Percentiles rank a stretch among this genome's conserved stretches.
These are phyloP conservation scores for Fusarium incarnatum DNA, from an alignment of 2,329 filamentous ascomycete species.

Conservation along the genomic window DNA sequence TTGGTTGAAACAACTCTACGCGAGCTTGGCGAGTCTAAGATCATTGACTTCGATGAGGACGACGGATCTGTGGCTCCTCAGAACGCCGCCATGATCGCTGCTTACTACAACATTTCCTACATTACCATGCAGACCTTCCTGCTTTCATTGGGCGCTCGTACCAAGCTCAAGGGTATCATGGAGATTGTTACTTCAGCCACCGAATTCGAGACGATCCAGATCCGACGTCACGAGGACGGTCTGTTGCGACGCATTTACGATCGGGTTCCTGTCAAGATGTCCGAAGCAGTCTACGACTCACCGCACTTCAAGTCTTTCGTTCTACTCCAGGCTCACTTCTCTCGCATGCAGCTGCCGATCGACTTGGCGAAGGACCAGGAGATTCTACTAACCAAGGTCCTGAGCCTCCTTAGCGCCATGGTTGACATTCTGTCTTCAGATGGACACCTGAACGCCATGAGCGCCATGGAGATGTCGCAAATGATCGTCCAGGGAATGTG, in stretches of 20 bases:
- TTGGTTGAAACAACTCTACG: constrained; percentile 92
- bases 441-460: constrained; percentile 96
- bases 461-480: constrained; percentile 98
- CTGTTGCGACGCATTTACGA: constrained; percentile 94
- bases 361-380: constrained; percentile 98
- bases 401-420: constrained; percentile 88
- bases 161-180: constrained; percentile 95
- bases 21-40: constrained; percentile 91
- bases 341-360: constrained; percentile 93
- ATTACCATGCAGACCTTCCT: constrained; percentile 99
- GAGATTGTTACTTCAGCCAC: constrained; percentile 97
- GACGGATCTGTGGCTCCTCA: constrained; percentile 90
- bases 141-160: constrained; percentile 86
- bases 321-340: constrained; percentile 97
- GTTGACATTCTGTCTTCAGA: constrained; percentile 97
- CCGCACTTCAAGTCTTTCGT: constrained; percentile 98
- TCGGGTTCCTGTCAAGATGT: constrained; percentile 94
- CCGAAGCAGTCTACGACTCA: constrained; percentile 86
- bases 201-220: constrained; percentile 95
- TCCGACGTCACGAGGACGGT: constrained; percentile 89
- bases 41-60: constrained; percentile 94
- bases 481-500: constrained; percentile 99
- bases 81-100: constrained; percentile 97
- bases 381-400: constrained; percentile 82
- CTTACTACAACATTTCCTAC: constrained; percentile 99